Conservation (phyloP, 2,329 filamentous ascomycete genomes). For the Pseudopyricularia javanii region DNA sequence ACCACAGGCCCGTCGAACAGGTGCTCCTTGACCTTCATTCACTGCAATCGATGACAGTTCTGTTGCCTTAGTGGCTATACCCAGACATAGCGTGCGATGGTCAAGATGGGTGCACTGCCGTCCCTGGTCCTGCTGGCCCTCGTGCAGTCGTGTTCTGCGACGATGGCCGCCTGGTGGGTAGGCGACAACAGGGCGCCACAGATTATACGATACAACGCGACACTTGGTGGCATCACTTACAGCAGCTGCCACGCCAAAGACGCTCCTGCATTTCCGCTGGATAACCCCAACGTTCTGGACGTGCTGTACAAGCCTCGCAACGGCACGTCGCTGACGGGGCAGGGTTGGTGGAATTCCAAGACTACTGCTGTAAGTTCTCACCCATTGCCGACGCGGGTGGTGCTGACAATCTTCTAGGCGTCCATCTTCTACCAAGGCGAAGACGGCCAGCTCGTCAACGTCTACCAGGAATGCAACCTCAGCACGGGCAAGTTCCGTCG, state of each 20-base stretch:
- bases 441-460: conserved; percentile 17
- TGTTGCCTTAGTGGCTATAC: background rate
- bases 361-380: conserved; percentile 15
- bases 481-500: conserved; percentile 18
- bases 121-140: conserved; percentile 5
- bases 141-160: conserved; percentile 7
- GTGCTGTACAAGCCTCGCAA: conserved; percentile 15
- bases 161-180: conserved; percentile 21
- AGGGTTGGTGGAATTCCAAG: conserved; percentile 18
- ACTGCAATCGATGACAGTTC: background rate
- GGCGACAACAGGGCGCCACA: conserved; percentile 13
- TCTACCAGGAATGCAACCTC: conserved; percentile 20
- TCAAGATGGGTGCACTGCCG: background rate
- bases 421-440: conserved; percentile 22
- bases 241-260: conserved; percentile 20
- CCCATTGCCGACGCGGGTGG: too few species aligned
- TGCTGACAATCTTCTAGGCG: conserved; percentile 11
- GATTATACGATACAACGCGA: conserved; percentile 21
- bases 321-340: conserved; percentile 19
- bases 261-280: conserved; percentile 20
- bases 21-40: too few species aligned
- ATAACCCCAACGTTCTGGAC: conserved; percentile 16
- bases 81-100: background rate
- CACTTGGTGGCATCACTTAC: conserved; percentile 20
- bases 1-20: too few species aligned